Base-by-base conservation (phyloP, 805 yeast genomes). In the Candida odintsovae region DNA sequence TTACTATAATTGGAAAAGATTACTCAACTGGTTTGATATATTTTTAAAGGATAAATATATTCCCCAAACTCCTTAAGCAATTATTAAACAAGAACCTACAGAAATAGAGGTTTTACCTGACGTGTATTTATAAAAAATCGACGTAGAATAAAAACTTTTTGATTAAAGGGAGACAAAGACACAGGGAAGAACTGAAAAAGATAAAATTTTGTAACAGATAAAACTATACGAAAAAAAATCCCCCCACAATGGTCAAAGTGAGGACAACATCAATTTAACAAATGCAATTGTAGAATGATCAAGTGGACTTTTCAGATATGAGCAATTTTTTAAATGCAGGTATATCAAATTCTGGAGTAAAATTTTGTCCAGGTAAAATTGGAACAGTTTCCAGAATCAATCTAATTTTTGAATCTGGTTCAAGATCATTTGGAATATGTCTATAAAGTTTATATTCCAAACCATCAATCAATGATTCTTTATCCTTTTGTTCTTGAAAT, bases 291-390 rank as follows among this genome's bases (percentile, higher is more conserved):
- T 28, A 9, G 36, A 33, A 16, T 16, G 20, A 33, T n/a, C 18
- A 16, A 16, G 4, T 53, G 43, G 13, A 11, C 9, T 18, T 13
- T n/a, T 33, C 36, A 16, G 18, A n/a, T 33, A 52, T 42, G 25
- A 40, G 44, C 10, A 66, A 61, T 66, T 86, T 83, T 59, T 78
- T 65, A 49, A 67, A 75, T 13, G 88, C 94, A 12, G 94, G 88
- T 33, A 79, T 76, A 40, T 78, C 76, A 61, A 86, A 86, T 52
- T 80, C 76, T 23, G 75, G 77, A 18, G 80, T 76, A 58, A 82
- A 80, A 43, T 69, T 56, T 59, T 89, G 95, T 16, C 96, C 96
- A 1, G 96, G 96, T 40, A 89, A 66, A 38, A 90, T 77, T 3
- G 97, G 97, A 19, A 82, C 87, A 41, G 83, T 68, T 44, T 78